Conservation (phyloP, 192 early-diverging fungal species). For the Rhizoclosmatium sp. region DNA sequence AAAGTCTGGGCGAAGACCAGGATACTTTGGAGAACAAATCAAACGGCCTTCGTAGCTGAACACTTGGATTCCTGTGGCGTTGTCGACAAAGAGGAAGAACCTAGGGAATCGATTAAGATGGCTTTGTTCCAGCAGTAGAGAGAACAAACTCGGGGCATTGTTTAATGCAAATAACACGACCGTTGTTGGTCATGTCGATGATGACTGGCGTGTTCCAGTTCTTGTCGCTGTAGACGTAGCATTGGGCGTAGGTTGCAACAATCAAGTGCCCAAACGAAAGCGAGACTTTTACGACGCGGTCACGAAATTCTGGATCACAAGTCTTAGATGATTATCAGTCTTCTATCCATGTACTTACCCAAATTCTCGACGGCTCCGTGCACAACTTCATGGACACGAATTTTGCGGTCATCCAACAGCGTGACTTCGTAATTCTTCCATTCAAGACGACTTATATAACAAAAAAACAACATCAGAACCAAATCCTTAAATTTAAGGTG, state of each 20-base stretch:
- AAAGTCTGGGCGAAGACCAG: conserved; percentile 61
- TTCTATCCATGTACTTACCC: conserved; percentile 39
- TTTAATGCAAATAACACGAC: conserved; percentile 65
- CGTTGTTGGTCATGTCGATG: conserved; percentile 61
- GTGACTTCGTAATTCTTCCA: conserved; percentile 70
- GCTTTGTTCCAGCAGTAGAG: neutral
- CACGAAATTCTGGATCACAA: conserved; percentile 54
- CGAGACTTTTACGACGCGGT: conserved; percentile 62
- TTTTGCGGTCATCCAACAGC: conserved; percentile 60
- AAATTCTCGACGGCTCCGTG: conserved; percentile 57
- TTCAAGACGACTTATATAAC: conserved; percentile 49
- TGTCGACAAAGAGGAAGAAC: conserved; percentile 62
- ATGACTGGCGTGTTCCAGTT: conserved; percentile 71
- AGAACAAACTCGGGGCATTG: conserved; percentile 56
- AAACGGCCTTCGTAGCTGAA: conserved; percentile 62
- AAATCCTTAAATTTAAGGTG: neutral
- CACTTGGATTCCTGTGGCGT: conserved; percentile 60
- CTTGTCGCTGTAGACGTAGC: conserved; percentile 64
- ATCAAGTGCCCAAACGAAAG: conserved; percentile 59
- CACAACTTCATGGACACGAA: conserved; percentile 58
- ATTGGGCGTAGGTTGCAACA: conserved; percentile 61
- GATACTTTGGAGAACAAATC: conserved; percentile 60
- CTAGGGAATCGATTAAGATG: conserved; percentile 21
- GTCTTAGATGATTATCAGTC: conserved; percentile 27
- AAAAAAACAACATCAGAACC: neutral